Evolutionary conservation across 441 rosid genomes (phyloP).

Genomic region (Geranium incanum): DNA sequence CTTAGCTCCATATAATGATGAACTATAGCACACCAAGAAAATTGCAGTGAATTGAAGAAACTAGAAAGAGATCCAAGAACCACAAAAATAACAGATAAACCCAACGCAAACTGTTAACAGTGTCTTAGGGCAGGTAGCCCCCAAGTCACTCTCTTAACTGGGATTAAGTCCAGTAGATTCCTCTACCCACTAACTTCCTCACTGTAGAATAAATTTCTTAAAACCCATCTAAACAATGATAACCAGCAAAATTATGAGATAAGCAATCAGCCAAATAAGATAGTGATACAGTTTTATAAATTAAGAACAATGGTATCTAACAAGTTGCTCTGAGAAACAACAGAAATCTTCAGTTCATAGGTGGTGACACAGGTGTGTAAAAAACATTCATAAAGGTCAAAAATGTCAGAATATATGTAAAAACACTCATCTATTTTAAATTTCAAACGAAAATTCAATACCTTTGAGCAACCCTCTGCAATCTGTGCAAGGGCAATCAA

Average conservation of each 20-base stretch:
- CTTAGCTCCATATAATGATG: not conserved
- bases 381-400: not conserved
- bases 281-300: not conserved
- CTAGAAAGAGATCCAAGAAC: too few relatives aligned
- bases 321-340: not conserved
- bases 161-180: too few relatives aligned
- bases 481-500: conserved; percentile 39
- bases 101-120: too few relatives aligned
- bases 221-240: too few relatives aligned
- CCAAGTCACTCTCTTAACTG: too few relatives aligned
- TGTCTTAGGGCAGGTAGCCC: too few relatives aligned
- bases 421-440: too few relatives aligned
- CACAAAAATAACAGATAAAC: too few relatives aligned
- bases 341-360: not conserved
- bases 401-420: not conserved
- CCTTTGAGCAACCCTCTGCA: conserved; percentile 47
- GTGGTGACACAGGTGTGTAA: not conserved
- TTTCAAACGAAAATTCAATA: not conserved
- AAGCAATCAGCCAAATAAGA: not conserved
- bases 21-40: not conserved
- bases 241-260: too few relatives aligned
- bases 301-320: not conserved
- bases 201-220: too few relatives aligned
- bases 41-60: not conserved
- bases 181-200: too few relatives aligned